Base-by-base conservation (phyloP, 2,329 filamentous ascomycete species). In the Claviceps monticola region DNA sequence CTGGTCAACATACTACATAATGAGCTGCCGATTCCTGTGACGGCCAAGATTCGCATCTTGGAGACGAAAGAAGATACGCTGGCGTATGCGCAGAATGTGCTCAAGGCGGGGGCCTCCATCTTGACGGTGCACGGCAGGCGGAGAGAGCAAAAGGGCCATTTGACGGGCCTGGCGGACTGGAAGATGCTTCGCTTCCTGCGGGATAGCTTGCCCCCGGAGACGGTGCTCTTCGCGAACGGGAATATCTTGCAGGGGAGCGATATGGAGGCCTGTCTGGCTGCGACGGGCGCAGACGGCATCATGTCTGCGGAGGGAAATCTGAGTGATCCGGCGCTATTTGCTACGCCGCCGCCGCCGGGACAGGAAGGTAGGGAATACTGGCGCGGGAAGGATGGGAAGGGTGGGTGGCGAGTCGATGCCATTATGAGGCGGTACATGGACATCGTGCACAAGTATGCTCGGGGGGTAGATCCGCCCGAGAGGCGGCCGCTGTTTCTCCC, bases 301-400 rank as follows among this genome's bases (percentile, higher is more conserved):
- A 97, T 98, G 93, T 91, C 85, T 58, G 93, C 93, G 5, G 93
- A 98, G 68, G 93, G 89, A 0, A 95, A 96, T 63, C 75, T 98
- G 0, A 91, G 88, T 62, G 88, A 98, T 63, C 93, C 93, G 0
- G 82, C 81, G 2, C 84, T 98, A 44, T 98, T 98, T 62, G 81
- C 84, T 14, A 69, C 73, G 36, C 74, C 81, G 16, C 88, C 88
- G 0, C 64, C 77, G 0, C 61, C 71, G 0, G 85, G 82, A 0
- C 66, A 81, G 46, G 81, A 87, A 64, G 81, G 80, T 0, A 75
- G 84, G 54, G 89, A 94, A 61, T 97, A 93, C 67, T 97, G 91
- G 90, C 75, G 85, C 37, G 88, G 86, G 0, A 75, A 71, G 50
- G 80, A 90, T 61, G 87, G 88, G 1, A 83, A 79, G 54, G 87